Evolutionary conservation across 2,329 filamentous ascomycete genomes (phyloP), one percentile per base, ranked within the genome.

Genomic region (Herpotrichia juniperi): DNA sequence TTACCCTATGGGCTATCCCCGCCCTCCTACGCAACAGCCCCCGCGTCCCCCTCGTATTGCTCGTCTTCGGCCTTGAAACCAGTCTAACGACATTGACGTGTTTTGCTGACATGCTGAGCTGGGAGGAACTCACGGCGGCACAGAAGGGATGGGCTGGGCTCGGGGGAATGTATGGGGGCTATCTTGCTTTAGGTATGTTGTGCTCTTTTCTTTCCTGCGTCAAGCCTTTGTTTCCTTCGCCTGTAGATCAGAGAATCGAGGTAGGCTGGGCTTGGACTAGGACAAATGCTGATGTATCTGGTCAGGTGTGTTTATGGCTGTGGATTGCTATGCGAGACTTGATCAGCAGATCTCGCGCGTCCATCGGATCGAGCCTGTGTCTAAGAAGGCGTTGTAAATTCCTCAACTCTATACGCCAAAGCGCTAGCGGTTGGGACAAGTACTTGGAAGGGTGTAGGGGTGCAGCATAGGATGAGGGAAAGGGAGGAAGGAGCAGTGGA

Each of bases 51-150:
- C 69, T 88, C 0, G 81, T 86, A 45, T 74, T 89, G 1, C 78
- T 89, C 1, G 71, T 84, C 2, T 88, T 83, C 59, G 81, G 82
- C 0, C 68, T 84, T 9, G 79, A 87, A 62, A 83, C 84, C 0
- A 82, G 79, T 30, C 56, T 88, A 49, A 87, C 86, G 1, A 88
- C 87, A 0, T 62, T 83, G 35, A 83, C 83, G 0, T 89, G 86
- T 62, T 77, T 89, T 40, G 78, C 80, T 1, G 86, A 89, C 50
- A 83, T 82, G 58, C 73, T 82, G 70, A 77, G 75, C 56, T 89
- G 86, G 74, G 56, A 62, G 26, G 62, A 69, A 31, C 53, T 74
- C 55, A 69, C 48, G 11, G 32, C 46, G 12, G 53, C 51, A 47
- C 69, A 73, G 59, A 64, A 60, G 45, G 69, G 69, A 0, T 4